Base-by-base conservation (phyloP, 345 rosid species). In the Populus simonii region DNA sequence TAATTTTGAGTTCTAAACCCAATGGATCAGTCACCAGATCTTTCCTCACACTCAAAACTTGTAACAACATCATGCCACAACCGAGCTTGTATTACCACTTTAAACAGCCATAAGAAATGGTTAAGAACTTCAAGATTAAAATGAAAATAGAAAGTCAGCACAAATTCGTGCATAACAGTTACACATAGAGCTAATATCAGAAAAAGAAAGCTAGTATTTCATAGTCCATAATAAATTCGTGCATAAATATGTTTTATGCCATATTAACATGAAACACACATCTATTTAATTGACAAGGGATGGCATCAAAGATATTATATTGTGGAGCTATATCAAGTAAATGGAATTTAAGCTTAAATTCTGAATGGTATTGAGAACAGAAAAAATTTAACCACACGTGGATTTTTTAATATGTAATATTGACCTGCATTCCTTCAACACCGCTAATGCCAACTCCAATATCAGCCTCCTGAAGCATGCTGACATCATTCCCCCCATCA, bases 381-480 rank as follows among this genome's bases (percentile, higher is more conserved):
- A 43, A 16, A 3, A 23, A 53, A 68, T 75, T 8, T 68, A 25
- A 35, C 66, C 36, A 39, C 43, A n/a, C 1, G 25, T 23, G 27
- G 13, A 61, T 29, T 25, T 43, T 43, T 11, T 39, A 0, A 71
- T 29, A 63, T 51, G 59, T 5, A 33, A 61, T 9, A 78, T 41
- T 74, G 31, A 95, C 98, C 92, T 95, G 99, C 98, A 90, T 91
- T 77, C 99, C 99, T 89, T 95, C 99, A 13, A 86, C 93, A 61
- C 99, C 98, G 27, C 93, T 92, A 57, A 95, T 92, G 65, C 98
- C 99, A 17, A 95, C 96, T 79, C 99, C 99, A 38, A 95, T 91
- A 83, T 95, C 98, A 55, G 99, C 96, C 83, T 92, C 99, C 78
- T 93, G 98, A 85, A 95, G 89, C 99, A 95, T 95, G 43, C 98